A percentile compares a stretch with the other conserved stretches of the same genome.
Evolutionary conservation across 1,284 basidiomycete species (phyloP).

Genomic region (Inonotus hispidus): DNA sequence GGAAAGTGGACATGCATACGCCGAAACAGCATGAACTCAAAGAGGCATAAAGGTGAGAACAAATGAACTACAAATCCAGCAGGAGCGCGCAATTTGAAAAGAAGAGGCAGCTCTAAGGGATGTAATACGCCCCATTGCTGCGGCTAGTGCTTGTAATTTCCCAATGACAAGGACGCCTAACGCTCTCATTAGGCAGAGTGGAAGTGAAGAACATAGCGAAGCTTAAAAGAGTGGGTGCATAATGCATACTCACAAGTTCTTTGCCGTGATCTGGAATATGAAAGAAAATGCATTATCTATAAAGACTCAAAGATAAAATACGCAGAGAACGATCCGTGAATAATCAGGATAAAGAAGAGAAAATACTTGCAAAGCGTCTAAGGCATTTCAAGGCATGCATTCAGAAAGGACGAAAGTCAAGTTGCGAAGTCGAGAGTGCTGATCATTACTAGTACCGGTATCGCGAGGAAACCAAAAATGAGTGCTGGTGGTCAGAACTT

Average conservation of each 20-base stretch:
- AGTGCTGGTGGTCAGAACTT: conserved; percentile 27
- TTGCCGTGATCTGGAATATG: background rate
- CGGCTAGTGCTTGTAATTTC: too few species aligned
- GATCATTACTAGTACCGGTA: background rate
- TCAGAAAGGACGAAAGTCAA: background rate
- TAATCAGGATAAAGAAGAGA: background rate
- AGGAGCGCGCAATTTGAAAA: too few species aligned
- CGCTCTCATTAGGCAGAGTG: background rate
- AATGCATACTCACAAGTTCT: background rate
- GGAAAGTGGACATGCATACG: too few species aligned
- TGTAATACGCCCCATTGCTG: too few species aligned
- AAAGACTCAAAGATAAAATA: background rate
- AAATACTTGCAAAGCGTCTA: background rate
- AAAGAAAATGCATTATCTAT: conserved; percentile 2
- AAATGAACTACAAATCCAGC: too few species aligned
- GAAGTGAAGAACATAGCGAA: background rate
- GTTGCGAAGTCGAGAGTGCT: background rate
- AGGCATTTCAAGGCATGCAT: background rate
- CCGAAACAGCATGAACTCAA: too few species aligned
- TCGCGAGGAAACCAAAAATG: background rate
- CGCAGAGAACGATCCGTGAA: background rate
- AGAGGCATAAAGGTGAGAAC: too few species aligned
- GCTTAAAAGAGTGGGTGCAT: background rate
- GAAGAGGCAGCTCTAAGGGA: too few species aligned
- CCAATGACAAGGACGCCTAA: too few species aligned